Percentiles rank a stretch among this genome's conserved stretches.
Conservation (phyloP, 179 eudicot genomes). For the Sideroxylon spinosum region DNA sequence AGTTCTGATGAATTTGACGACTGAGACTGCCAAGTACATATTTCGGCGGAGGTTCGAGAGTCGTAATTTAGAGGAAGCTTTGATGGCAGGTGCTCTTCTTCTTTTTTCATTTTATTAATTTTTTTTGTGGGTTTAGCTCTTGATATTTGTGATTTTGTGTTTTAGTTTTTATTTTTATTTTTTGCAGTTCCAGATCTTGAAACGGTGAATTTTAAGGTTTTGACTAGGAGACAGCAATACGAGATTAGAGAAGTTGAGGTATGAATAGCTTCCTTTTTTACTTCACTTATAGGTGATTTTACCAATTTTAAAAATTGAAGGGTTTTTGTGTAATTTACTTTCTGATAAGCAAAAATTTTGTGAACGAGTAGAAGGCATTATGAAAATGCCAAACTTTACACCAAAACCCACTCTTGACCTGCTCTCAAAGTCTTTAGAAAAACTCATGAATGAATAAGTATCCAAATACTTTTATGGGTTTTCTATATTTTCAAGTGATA, state of each 20-base stretch:
- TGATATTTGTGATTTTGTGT: not conserved
- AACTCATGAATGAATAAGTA: too few species aligned
- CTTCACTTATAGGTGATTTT: not conserved
- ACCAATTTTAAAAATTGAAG: too few species aligned
- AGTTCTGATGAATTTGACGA: constrained; percentile 64
- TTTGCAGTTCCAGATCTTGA: constrained; percentile 86
- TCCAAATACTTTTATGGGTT: too few species aligned
- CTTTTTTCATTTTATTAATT: not conserved
- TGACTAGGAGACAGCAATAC: constrained; percentile 55
- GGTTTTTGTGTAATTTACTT: too few species aligned
- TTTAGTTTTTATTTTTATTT: not conserved
- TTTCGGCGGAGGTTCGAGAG: constrained; percentile 63
- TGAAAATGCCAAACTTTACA: too few species aligned
- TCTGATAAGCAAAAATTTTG: too few species aligned
- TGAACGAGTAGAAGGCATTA: too few species aligned
- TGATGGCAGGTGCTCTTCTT: constrained; percentile 63
- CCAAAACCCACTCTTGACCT: too few species aligned
- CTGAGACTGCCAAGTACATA: constrained; percentile 66
- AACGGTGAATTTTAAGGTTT: constrained; percentile 61
- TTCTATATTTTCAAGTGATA: too few species aligned
- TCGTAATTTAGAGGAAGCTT: constrained; percentile 75
- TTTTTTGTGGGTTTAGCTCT: not conserved
- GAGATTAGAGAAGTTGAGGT: constrained; percentile 98
- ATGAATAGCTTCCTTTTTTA: constrained; percentile 7
- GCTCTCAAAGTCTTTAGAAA: too few species aligned